phyloP scores from a whole-genome alignment of 2,329 filamentous ascomycete species.

The Neurospora sp. region DNA sequence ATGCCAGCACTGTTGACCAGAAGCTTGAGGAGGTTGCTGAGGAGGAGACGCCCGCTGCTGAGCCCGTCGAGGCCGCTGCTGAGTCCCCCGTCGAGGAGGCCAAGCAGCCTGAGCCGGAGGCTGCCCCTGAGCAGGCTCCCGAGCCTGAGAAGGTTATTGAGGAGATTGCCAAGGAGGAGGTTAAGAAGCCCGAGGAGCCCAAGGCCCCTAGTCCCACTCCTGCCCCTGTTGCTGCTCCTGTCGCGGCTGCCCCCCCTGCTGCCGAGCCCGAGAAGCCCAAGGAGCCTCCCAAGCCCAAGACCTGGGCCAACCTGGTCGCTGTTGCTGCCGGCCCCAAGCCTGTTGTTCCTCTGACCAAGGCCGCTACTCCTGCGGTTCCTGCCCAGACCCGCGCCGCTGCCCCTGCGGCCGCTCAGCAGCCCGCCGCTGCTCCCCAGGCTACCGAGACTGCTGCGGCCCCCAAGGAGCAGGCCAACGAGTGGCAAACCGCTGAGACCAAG shows the following conservation, averaged over 20 bases:
- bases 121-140: constrained; percentile 26
- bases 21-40: constrained; percentile 57
- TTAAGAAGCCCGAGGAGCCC: constrained; percentile 54
- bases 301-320: constrained; percentile 62
- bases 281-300: constrained; percentile 50
- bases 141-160: constrained; percentile 40
- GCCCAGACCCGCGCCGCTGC: constrained; percentile 30
- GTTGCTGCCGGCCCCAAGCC: constrained; percentile 47
- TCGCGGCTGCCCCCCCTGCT: constrained; percentile 30
- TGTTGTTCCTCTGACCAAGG: constrained; percentile 39
- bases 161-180: constrained; percentile 45
- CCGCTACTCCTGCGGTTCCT: constrained; percentile 36
- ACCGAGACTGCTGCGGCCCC: constrained; percentile 22
- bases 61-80: constrained; percentile 23
- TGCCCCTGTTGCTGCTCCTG: constrained; percentile 32
- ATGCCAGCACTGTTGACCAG: constrained; percentile 54
- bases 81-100: constrained; percentile 19
- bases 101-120: constrained; percentile 22
- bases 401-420: constrained; percentile 33
- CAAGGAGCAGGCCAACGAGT: constrained; percentile 56
- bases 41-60: constrained; percentile 14
- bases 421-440: constrained; percentile 22
- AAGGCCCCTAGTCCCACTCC: constrained; percentile 50
- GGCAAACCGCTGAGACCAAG: constrained; percentile 87
- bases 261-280: constrained; percentile 37